phyloP scores from a whole-genome alignment of 1,284 basidiomycete species.

The Irpex rosettiformis region DNA sequence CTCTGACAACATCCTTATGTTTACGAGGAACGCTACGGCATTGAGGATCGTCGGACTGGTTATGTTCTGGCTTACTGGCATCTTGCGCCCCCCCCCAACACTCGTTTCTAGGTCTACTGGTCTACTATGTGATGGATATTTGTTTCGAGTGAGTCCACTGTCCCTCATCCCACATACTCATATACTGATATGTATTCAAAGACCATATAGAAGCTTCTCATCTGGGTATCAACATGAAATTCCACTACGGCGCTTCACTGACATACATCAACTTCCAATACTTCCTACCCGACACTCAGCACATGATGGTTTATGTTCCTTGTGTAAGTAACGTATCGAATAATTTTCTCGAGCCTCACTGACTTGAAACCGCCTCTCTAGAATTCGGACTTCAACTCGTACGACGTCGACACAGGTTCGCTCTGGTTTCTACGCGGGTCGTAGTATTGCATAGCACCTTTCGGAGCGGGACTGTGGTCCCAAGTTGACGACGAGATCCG shows the following conservation, averaged over 20 bases:
- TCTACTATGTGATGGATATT: no score
- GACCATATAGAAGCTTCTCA: background rate
- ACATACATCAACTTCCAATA: background rate
- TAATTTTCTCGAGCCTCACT: background rate
- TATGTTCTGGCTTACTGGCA: background rate
- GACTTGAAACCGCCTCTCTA: background rate
- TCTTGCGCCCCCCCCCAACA: background rate
- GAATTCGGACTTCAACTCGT: background rate
- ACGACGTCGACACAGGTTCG: background rate
- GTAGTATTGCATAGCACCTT: background rate
- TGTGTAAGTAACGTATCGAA: background rate
- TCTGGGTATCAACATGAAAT: background rate
- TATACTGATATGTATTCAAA: no score
- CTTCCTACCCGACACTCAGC: background rate
- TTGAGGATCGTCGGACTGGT: background rate
- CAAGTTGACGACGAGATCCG: background rate
- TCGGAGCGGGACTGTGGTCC: background rate
- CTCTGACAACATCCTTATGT: background rate
- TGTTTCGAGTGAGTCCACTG: no score
- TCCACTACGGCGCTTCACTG: background rate
- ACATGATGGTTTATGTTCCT: background rate
- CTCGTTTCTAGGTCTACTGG: no score
- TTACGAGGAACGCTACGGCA: background rate
- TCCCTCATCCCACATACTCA: no score
- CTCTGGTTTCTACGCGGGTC: background rate